Evolutionary conservation across 1,284 basidiomycete species (phyloP).

Genomic region (Puccinia horiana): DNA sequence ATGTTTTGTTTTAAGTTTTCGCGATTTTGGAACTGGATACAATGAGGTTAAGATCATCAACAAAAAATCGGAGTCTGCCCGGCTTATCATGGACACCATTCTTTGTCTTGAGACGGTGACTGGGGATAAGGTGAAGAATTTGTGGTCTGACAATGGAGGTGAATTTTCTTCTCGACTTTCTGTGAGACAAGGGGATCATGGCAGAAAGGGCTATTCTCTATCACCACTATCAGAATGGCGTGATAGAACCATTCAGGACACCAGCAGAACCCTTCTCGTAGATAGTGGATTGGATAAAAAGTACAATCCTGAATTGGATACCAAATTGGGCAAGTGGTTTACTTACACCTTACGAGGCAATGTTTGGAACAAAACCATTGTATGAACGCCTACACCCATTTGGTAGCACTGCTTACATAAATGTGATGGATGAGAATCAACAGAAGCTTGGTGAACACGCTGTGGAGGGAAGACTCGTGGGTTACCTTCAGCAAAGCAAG

Average conservation of each 20-base stretch:
- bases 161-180: neutral
- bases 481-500: neutral
- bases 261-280: too few species aligned
- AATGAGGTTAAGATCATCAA: neutral
- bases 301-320: conserved; percentile 6
- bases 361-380: neutral
- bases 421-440: neutral
- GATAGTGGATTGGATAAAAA: neutral
- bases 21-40: neutral
- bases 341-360: conserved; percentile 1
- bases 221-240: too few species aligned
- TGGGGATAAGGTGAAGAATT: neutral
- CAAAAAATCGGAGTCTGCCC: neutral
- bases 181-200: neutral
- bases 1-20: neutral
- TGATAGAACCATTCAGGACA: too few species aligned
- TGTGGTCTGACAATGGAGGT: conserved; percentile 5
- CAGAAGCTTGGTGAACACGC: conserved; percentile 12
- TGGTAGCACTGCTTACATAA: neutral
- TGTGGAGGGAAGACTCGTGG: neutral
- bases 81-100: neutral
- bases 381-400: neutral
- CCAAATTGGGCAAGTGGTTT: neutral
- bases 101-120: neutral
- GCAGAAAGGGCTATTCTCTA: too few species aligned